Base-by-base conservation (phyloP, 495 filamentous ascomycete genomes). In the Xylaria palmicola region DNA sequence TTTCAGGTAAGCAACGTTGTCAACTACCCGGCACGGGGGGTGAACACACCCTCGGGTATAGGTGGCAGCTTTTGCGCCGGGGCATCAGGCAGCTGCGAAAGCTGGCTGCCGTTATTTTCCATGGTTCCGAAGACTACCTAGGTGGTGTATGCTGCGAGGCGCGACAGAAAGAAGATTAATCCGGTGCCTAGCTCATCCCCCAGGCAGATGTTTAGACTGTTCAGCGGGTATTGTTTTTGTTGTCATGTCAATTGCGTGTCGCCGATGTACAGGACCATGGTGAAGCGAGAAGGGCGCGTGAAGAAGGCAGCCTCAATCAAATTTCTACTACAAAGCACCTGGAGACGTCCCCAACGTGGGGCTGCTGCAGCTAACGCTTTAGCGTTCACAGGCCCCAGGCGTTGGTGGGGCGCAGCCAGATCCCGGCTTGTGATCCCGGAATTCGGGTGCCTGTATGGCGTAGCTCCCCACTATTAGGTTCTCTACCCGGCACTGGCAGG, bases 1-100 rank as follows among this genome's bases (percentile, higher is more conserved):
- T 62, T 72, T 77, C 32, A 59, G 57, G 15, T 47, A 1, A 36
- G 74, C 63, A 65, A 79, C 77, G 80, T 60, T 34, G 30, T 34
- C 24, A 6, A 20, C 4, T 9, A 15, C 26, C 24, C 29, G 13
- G 48, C 43, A 4, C 10, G 30, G 51, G 29, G 54, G 24, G 47
- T 13, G 13, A 30, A 19, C 49, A 30, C 56, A 65, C 62, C 62
- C 47, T 62, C 43, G 19, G 62, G 62, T 9, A 65, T 32, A 56
- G 51, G 55, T 29, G 62, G 34, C 20, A 65, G 62, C 41, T 65
- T 65, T 17, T 50, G 34, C 13, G 24, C 24, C 2, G 32, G 24
- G 36, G 51, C 52, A 30, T 52, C 26, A 62, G 60, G 52, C 60
- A 56, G 51, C 60, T 62, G 60, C n/a, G 49, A 48, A 47, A 26